Conservation (phyloP, 2,329 filamentous ascomycete species). For the Plenodomus lindquistii region DNA sequence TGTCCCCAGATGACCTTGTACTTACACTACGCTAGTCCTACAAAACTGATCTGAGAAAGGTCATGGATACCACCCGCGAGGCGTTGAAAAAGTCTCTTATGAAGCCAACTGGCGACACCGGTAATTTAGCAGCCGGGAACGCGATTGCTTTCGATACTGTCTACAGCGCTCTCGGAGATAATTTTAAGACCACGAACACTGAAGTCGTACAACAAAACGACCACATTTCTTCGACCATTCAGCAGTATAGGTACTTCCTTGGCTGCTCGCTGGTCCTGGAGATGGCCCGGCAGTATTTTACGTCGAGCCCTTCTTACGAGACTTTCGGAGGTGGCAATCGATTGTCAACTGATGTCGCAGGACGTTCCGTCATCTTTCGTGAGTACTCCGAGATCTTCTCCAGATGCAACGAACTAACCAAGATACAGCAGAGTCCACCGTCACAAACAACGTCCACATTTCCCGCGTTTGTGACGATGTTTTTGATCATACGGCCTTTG, state of each 20-base stretch:
- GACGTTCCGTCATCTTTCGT: conserved; percentile 12
- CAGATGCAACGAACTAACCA: neutral
- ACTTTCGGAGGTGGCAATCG: conserved; percentile 4
- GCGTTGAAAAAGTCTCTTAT: no score
- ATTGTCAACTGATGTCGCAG: neutral
- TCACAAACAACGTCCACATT: neutral
- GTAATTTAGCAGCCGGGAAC: no score
- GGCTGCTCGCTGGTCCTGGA: conserved; percentile 23
- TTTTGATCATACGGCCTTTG: neutral
- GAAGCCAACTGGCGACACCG: no score
- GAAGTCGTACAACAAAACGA: no score
- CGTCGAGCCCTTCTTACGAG: conserved; percentile 17
- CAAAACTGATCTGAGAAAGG: no score
- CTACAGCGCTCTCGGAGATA: no score
- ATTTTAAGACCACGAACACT: no score
- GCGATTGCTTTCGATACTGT: no score
- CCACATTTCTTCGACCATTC: no score
- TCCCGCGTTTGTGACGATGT: neutral
- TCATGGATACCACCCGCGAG: no score
- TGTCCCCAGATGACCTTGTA: no score
- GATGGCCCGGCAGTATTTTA: conserved; percentile 16
- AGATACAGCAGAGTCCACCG: neutral
- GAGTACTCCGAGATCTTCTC: neutral
- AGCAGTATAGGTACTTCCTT: conserved; percentile 22
- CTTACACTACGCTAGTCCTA: no score